Conservation (phyloP, 768 basidiomycete genomes). For the Rhizopogon salebrosus region DNA sequence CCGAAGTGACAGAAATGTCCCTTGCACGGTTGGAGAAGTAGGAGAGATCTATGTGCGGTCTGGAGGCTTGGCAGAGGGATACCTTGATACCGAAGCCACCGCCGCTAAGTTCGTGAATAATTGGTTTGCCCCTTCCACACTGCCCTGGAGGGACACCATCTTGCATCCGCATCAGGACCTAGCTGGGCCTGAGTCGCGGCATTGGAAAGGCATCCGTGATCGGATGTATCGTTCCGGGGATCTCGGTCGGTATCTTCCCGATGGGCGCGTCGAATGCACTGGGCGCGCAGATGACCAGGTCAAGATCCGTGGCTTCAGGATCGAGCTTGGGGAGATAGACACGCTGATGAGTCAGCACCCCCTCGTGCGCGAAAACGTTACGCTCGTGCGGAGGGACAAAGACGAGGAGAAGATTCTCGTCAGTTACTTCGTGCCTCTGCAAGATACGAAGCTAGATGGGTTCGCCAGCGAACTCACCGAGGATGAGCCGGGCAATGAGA, state of each 20-base stretch:
- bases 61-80: slow-evolving; percentile 93
- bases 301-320: slow-evolving; percentile 98
- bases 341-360: slow-evolving; percentile 92
- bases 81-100: slow-evolving; percentile 78
- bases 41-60: slow-evolving; percentile 98
- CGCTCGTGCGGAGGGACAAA: slow-evolving; percentile 93
- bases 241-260: slow-evolving; percentile 87
- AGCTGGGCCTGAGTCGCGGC: slow-evolving; percentile 65
- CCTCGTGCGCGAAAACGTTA: slow-evolving; percentile 95
- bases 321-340: slow-evolving; percentile 97
- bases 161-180: slow-evolving; percentile 48
- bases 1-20: slow-evolving; percentile 73
- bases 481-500: slow-evolving; percentile 50
- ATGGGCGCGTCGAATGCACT: slow-evolving; percentile 93
- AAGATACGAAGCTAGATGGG: slow-evolving; percentile 57
- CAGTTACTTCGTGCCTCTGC: slow-evolving; percentile 92
- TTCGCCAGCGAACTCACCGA: slow-evolving; percentile 63
- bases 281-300: slow-evolving; percentile 98
- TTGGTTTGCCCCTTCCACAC: slow-evolving; percentile 67
- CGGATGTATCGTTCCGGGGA: slow-evolving; percentile 98
- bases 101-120: slow-evolving; percentile 90
- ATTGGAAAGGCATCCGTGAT: slow-evolving; percentile 96
- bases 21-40: slow-evolving; percentile 92
- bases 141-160: slow-evolving; percentile 67
- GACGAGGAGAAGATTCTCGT: slow-evolving; percentile 99